A percentile compares a stretch with the other conserved stretches of the same genome.
Conservation (phyloP, 2,329 filamentous ascomycete species). For the Colletotrichum shisoi region DNA sequence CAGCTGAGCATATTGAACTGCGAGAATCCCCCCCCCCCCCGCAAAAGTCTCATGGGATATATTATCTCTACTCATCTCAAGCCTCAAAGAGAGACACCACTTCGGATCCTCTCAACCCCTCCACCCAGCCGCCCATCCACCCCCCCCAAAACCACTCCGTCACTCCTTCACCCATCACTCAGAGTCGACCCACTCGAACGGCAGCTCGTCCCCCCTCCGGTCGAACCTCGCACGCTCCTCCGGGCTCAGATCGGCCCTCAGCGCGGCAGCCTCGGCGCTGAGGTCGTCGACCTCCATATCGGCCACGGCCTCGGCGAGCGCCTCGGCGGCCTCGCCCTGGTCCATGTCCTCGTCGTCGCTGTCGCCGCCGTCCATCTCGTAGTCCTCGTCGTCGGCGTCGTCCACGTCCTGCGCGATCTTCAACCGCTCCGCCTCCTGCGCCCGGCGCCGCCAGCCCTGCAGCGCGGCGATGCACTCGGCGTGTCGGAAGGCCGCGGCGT, state of each 20-base stretch:
- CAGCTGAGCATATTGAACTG: too few relatives aligned
- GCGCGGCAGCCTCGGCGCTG: conserved; percentile 24
- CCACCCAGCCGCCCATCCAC: too few relatives aligned
- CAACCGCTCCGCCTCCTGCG: conserved; percentile 6
- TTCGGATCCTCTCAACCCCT: too few relatives aligned
- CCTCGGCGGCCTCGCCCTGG: conserved; percentile 4
- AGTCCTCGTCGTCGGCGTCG: conserved; percentile 33
- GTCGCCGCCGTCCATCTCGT: conserved; percentile 20
- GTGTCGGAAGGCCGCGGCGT: conserved; percentile 17
- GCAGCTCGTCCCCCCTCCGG: neutral
- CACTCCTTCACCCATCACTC: neutral
- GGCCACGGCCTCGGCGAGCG: conserved; percentile 28
- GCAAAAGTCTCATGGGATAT: too few relatives aligned
- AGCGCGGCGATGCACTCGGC: conserved; percentile 33
- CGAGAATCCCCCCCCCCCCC: too few relatives aligned
- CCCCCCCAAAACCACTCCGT: too few relatives aligned
- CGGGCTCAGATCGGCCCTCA: conserved; percentile 28
- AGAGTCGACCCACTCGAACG: conserved; percentile 29
- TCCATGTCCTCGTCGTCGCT: conserved; percentile 22
- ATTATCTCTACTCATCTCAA: too few relatives aligned
- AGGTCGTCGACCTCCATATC: conserved; percentile 36
- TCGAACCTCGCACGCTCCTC: conserved; percentile 31
- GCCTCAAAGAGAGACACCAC: too few relatives aligned
- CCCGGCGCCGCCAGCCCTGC: conserved; percentile 23
- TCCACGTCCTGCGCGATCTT: conserved; percentile 20